These are phyloP conservation scores for Phytophthora sp. DNA, from an alignment of 352 stramenopile species.

Conservation along the genomic window DNA sequence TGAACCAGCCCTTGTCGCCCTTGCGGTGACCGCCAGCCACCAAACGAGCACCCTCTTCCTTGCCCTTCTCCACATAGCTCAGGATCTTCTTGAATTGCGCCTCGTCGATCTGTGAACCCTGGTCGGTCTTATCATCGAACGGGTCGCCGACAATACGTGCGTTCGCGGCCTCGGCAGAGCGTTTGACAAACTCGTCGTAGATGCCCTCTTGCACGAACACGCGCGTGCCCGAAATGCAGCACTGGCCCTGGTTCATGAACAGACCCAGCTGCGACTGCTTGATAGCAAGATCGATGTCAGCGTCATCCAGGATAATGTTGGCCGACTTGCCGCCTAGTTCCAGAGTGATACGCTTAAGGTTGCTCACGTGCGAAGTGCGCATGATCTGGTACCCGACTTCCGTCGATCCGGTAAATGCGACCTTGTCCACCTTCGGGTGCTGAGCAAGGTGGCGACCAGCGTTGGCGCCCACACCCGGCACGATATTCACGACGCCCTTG, in stretches of 20 bases:
- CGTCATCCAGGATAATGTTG: conserved; percentile 72
- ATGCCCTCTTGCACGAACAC: conserved; percentile 84
- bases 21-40: conserved; percentile 80
- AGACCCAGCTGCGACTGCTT: conserved; percentile 58
- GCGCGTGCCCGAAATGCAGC: conserved; percentile 79
- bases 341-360: conserved; percentile 81
- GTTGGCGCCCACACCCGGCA: conserved; percentile 53
- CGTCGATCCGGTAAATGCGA: conserved; percentile 78
- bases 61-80: conserved; percentile 69
- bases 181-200: conserved; percentile 39
- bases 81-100: conserved; percentile 85
- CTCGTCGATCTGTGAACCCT: conserved; percentile 68
- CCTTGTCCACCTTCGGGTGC: conserved; percentile 72
- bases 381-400: conserved; percentile 68
- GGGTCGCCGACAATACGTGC: conserved; percentile 60
- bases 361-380: conserved; percentile 51
- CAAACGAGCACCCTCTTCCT: conserved; percentile 81
- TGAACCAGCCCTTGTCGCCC: conserved; percentile 84
- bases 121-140: conserved; percentile 44
- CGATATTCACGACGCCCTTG: conserved; percentile 82
- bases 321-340: conserved; percentile 80
- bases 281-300: conserved; percentile 69
- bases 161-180: conserved; percentile 54
- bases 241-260: conserved; percentile 89
- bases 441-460: conserved; percentile 48